Base-by-base conservation (phyloP, 495 filamentous ascomycete genomes). In the Neurospora intermedia region DNA sequence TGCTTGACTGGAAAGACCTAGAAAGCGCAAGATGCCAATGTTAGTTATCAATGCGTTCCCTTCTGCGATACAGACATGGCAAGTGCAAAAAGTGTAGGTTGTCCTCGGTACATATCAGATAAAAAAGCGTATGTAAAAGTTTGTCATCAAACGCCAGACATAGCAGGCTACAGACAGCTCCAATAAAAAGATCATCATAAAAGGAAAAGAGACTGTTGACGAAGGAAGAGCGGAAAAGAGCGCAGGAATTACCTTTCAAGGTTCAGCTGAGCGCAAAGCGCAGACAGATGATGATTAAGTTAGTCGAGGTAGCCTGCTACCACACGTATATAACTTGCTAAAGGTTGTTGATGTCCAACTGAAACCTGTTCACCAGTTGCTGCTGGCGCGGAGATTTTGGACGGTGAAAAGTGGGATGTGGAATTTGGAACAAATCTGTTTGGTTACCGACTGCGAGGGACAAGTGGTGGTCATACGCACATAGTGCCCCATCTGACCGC, bases 121-220 rank as follows among this genome's bases (percentile, higher is more conserved):
- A 83, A 77, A 82, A 83, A 87, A 83, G 89, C 87, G 82, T 85
- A 85, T 81, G 79, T 76, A 80, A 83, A 80, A 77, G 75, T 79
- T 75, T 85, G 77, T 88, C 85, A 85, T 87, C 89, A 85, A 80
- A 75, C 70, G 74, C 75, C 73, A 69, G 75, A 62, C 74, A 69
- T 76, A 75, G 80, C 82, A 83, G 83, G 76, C 75, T 88, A 95
- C 91, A 90, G 94, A 98, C 93, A 98, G 94, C 94, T 98, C 94
- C 94, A 98, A 97, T 97, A 96, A 86, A 74, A 73, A 75, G 73
- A 81, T 88, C 86, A 88, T 87, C 86, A 88, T 74, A 66, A 23
- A 23, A 69, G 38, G 38, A 48, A 43, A 20, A 62, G 27, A 69
- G 39, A 54, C 27, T 31, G 18, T 8, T 40, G 38, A 54, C 6